Evolutionary conservation across 139 green algal species (phyloP), one percentile per base, ranked within the genome.

Genomic region (Nannochloris sp.): DNA sequence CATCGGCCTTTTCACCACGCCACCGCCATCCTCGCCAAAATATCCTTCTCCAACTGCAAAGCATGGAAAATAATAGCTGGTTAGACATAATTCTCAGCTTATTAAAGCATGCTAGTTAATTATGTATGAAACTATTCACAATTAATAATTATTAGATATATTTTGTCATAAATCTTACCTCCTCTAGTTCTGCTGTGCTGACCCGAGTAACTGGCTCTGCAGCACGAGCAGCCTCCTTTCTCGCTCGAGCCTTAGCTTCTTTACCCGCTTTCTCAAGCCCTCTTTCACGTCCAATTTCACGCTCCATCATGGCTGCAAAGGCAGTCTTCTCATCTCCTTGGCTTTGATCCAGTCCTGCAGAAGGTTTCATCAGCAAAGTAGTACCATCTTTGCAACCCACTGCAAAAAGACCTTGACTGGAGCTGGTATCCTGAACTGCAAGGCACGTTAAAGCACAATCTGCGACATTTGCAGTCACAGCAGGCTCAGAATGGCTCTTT

Each of bases 191-290:
- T 55, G 87, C 74, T 4, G 83, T 78, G n/a, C 73, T 86, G 4
- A 83, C 71, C 3, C 60, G 67, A 35, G 89, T 83, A 34, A 70
- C 62, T 31, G 77, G 59, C 60, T 88, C 84, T 47, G 79, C 80
- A 34, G 71, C 79, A 19, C 80, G 77, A 6, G 81, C 78, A 19
- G 83, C 82, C 72, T 95, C 85, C 64, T 90, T 93, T 42, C 81
- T 67, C 19, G 83, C 81, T 59, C 83, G 83, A 13, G 44, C 71
- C 78, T 91, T 93, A 59, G 86, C 79, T 73, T 97, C 91, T 75
- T 93, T 96, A 39, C 79, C 79, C 0, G 78, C 83, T 77, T 95
- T 95, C 57, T 97, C 91, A 44, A 96, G 64, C 65, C 95, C 95
- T 77, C 93, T 96, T 76, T 97, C 91, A 4, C 81, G 61, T 62